Base-by-base conservation (phyloP, 805 yeast genomes). In the Lachancea sp. region DNA sequence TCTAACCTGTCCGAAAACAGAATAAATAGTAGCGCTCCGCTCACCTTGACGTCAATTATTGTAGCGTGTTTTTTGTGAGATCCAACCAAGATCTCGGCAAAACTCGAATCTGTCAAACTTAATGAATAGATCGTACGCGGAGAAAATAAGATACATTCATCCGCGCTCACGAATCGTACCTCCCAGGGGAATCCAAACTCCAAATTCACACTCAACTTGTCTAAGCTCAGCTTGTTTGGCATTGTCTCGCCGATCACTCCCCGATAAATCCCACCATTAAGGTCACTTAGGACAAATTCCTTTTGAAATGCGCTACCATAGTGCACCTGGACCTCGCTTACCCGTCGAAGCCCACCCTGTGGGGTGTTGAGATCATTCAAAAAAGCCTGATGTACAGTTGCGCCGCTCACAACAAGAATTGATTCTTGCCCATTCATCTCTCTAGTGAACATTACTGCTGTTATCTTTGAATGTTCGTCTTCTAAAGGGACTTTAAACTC, bases 1-100 rank as follows among this genome's bases (percentile, higher is more conserved):
- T 51, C 49, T 7, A 62, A 25, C 3, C 64, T 62, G 37, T 50
- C 52, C n/a, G 50, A 41, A 38, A 45, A 57, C 16, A 57, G 40
- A 7, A 62, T 42, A 34, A 54, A 58, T 11, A 56, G 32, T 9
- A 38, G 43, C 3, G 38, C 36, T 34, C 36, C n/a, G 31, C 30
- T 1, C 1, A 39, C 37, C n/a, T 35, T 39, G 8, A 54, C 47
- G 35, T 59, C 58, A 10, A 58, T 16, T 13, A 59, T 57, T 1
- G 56, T 49, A 39, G 48, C 49, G 13, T 26, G 36, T 19, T 38
- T 44, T 18, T 17, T 22, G 29, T 19, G 6, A 6, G 6, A 30
- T n/a, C 33, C 26, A 1, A 38, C 16, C 9, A 36, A n/a, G 12
- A 44, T 39, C 3, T 22, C 16, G 3, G 16, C 16, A 9, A 16